These are phyloP conservation scores for Zygosaccharomyces rouxii DNA, from an alignment of 805 yeast genomes.

Conservation along the genomic window DNA sequence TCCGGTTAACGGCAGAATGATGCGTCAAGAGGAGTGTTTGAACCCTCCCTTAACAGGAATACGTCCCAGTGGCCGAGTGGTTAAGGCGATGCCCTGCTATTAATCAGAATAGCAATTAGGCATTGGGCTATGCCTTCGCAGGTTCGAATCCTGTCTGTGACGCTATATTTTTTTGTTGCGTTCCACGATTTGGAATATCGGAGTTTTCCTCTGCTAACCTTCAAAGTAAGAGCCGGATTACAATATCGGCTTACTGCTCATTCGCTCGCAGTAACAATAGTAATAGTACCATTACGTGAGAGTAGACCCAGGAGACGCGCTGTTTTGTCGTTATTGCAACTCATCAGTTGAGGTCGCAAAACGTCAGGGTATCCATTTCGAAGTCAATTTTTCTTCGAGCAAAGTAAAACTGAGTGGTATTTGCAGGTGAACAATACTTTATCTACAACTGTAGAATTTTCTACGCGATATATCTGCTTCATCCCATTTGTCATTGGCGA, in stretches of 20 bases:
- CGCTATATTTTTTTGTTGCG: conserved; percentile 52
- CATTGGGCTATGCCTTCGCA: conserved; percentile 93
- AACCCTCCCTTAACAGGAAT: background rate
- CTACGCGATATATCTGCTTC: background rate
- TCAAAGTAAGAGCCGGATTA: background rate
- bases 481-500: background rate
- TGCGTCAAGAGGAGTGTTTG: background rate
- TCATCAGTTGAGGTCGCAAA: background rate
- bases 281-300: background rate
- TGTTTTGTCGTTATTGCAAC: background rate
- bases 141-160: conserved; percentile 99
- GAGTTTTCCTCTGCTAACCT: background rate
- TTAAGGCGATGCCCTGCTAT: conserved; percentile 92
- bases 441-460: background rate
- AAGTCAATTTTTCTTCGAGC: background rate
- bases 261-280: background rate
- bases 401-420: background rate
- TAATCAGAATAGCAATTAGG: conserved; percentile 50
- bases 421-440: background rate
- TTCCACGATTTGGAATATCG: background rate
- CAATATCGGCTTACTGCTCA: background rate
- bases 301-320: background rate
- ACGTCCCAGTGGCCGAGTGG: conserved; percentile 85
- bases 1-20: too few relatives aligned
- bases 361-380: background rate